These are phyloP conservation scores for Epipyxis sp. DNA, from an alignment of 108 stramenopile genomes.

Conservation along the genomic window DNA sequence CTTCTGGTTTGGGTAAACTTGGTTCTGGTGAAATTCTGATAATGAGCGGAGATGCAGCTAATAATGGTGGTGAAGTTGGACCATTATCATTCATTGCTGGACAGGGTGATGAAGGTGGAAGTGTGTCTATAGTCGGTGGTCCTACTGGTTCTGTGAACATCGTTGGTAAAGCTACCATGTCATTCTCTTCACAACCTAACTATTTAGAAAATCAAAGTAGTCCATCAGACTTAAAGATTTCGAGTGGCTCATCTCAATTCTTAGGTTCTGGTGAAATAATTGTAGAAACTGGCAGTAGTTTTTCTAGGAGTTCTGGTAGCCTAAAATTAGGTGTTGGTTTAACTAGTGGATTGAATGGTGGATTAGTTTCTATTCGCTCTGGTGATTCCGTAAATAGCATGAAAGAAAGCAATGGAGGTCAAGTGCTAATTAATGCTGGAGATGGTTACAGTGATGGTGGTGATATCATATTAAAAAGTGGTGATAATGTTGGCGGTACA, in stretches of 20 bases:
- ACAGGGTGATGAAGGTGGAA: neutral
- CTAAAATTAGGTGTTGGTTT: no score
- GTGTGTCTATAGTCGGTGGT: neutral
- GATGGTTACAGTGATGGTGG: neutral
- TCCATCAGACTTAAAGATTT: no score
- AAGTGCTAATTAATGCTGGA: neutral
- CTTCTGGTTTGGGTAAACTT: no score
- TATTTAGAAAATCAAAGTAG: no score
- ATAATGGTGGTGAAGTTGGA: neutral
- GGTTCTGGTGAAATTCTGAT: neutral
- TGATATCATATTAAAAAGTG: neutral
- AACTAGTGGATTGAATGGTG: no score
- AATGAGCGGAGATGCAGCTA: neutral
- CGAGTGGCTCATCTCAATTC: neutral
- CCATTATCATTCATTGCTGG: neutral
- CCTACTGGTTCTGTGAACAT: no score
- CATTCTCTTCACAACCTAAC: no score
- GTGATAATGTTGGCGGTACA: neutral
- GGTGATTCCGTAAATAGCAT: neutral
- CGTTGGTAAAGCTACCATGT: no score
- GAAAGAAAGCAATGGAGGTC: neutral
- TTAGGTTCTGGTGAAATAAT: neutral
- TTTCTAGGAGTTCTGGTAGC: neutral
- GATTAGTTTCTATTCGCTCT: constrained; percentile 3
- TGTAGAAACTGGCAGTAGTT: constrained; percentile 25